phyloP scores from a whole-genome alignment of 306 rosid species.

The Nissolia schottii region DNA sequence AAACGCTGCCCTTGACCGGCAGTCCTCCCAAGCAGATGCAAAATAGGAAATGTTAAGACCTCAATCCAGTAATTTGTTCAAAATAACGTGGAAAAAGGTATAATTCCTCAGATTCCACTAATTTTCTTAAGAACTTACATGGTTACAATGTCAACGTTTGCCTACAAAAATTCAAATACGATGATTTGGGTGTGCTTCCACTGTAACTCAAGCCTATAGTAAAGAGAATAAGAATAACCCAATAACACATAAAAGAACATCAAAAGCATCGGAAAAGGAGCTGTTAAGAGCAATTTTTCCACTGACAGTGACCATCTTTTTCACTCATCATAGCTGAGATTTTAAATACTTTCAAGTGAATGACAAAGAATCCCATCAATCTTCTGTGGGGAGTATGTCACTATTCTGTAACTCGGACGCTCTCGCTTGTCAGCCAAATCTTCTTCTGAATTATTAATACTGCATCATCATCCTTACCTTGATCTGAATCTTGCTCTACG shows the following conservation, averaged over 20 bases:
- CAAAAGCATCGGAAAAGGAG: conserved; percentile 7
- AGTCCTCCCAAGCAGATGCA: not conserved
- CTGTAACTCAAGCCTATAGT: conserved; percentile 24
- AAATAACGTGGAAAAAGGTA: not conserved
- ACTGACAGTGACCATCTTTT: not conserved
- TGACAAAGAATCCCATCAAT: not conserved
- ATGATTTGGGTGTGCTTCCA: conserved; percentile 21
- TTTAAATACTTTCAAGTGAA: conserved; percentile 4
- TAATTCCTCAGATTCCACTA: conserved; percentile 18
- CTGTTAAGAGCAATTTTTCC: conserved; percentile 1
- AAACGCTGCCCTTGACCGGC: not conserved
- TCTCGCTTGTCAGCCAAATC: conserved; percentile 75
- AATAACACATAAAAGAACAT: conserved; percentile 4
- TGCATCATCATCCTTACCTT: conserved; percentile 47
- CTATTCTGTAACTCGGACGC: conserved; percentile 55
- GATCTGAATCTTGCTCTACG: conserved; percentile 20
- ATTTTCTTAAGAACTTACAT: conserved; percentile 20
- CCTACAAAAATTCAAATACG: conserved; percentile 19
- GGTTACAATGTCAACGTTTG: not conserved
- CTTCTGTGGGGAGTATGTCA: not conserved
- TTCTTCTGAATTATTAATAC: conserved; percentile 79
- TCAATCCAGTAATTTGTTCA: not conserved
- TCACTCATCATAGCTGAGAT: conserved; percentile 1
- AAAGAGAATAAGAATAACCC: conserved; percentile 19
- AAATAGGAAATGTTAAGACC: not conserved